These are phyloP conservation scores for Gossypium herbaceum DNA, from an alignment of 345 rosid species.

Conservation along the genomic window DNA sequence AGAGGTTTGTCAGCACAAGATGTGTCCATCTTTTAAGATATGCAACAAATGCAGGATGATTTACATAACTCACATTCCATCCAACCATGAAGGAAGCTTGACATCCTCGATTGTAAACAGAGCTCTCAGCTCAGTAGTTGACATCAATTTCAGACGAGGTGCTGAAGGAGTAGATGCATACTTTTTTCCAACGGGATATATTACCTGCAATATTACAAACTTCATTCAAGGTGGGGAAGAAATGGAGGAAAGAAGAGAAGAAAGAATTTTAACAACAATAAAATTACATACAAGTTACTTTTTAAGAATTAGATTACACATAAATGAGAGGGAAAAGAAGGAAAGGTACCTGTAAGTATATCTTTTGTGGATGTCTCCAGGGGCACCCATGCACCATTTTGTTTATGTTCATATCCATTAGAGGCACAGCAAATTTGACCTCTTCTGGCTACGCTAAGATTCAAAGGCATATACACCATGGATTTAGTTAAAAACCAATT, in stretches of 20 bases:
- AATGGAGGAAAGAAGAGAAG: neutral
- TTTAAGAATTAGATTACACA: constrained; percentile 8
- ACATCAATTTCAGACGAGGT: constrained; percentile 76
- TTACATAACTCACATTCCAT: constrained; percentile 66
- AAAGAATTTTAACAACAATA: neutral
- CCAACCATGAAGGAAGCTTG: constrained; percentile 84
- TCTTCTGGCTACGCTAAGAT: constrained; percentile 84
- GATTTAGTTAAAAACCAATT: constrained; percentile 17
- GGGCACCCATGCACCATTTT: constrained; percentile 79
- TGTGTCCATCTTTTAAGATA: neutral
- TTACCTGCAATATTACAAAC: constrained; percentile 50
- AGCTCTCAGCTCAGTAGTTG: constrained; percentile 63
- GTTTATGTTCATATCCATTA: constrained; percentile 74
- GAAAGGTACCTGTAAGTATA: constrained; percentile 75
- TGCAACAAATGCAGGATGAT: constrained; percentile 14
- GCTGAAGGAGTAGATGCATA: constrained; percentile 63
- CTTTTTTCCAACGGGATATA: constrained; percentile 75
- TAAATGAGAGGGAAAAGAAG: constrained; percentile 13
- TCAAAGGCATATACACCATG: constrained; percentile 50
- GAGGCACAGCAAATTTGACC: constrained; percentile 89
- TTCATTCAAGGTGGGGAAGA: constrained; percentile 10
- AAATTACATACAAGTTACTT: neutral
- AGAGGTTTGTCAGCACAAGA: constrained; percentile 18
- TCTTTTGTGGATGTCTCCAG: constrained; percentile 87
- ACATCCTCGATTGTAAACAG: constrained; percentile 78